These are phyloP conservation scores for Beauveria asiatica DNA, from an alignment of 2,329 filamentous ascomycete species.

Conservation along the genomic window DNA sequence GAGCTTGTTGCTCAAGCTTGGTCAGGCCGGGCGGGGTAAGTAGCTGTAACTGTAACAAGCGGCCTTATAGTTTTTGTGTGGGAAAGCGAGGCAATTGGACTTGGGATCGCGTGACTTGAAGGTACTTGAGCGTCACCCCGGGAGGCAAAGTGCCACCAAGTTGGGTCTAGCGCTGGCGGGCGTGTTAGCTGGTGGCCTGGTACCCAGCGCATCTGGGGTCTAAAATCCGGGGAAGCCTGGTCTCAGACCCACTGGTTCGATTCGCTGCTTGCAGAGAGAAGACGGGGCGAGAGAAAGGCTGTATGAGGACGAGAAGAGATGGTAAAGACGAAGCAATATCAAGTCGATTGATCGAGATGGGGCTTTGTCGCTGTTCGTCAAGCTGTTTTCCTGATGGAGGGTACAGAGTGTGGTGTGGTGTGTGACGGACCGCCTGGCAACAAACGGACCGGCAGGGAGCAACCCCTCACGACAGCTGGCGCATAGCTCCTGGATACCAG, in stretches of 20 bases:
- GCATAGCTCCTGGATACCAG: neutral
- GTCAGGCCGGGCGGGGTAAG: conserved; percentile 9
- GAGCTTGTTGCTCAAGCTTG: conserved; percentile 9
- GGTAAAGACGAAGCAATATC: neutral
- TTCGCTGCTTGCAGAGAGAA: conserved; percentile 9
- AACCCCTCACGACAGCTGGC: conserved; percentile 1
- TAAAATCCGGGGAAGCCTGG: conserved; percentile 20
- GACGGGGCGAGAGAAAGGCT: neutral
- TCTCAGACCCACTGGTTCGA: conserved; percentile 14
- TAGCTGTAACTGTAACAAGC: neutral
- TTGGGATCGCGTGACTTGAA: conserved; percentile 10
- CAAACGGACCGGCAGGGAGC: neutral
- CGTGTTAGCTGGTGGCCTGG: neutral
- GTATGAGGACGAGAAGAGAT: neutral
- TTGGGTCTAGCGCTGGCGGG: conserved; percentile 8
- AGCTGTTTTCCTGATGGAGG: neutral
- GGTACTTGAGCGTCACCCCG: conserved; percentile 4
- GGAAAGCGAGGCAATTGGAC: neutral
- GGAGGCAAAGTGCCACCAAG: neutral
- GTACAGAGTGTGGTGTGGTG: neutral
- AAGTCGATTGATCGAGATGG: neutral
- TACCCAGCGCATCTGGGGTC: conserved; percentile 17
- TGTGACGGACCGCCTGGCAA: conserved; percentile 3
- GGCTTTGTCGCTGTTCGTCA: too few relatives aligned
- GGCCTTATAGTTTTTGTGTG: neutral